Conservation (phyloP, 768 basidiomycete genomes). For the Pleurotus sapidus region DNA sequence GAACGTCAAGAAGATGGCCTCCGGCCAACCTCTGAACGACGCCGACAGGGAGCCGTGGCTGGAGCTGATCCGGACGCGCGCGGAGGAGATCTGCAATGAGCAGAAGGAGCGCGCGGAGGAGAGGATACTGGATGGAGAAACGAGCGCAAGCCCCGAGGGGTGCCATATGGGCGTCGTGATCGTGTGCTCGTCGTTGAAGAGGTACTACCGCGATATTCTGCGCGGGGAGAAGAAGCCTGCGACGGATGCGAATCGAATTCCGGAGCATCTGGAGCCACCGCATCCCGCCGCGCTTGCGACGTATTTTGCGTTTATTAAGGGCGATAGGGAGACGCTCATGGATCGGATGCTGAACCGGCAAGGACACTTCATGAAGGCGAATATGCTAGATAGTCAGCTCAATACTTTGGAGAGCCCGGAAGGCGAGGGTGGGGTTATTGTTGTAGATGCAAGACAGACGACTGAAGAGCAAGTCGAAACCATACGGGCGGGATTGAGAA, state of each 20-base stretch:
- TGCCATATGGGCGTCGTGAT: constrained; percentile 61
- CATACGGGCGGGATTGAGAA: constrained; percentile 40
- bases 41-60: constrained; percentile 88
- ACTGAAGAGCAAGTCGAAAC: constrained; percentile 53
- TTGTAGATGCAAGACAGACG: constrained; percentile 49
- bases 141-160: constrained; percentile 7
- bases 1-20: constrained; percentile 88
- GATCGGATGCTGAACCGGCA: constrained; percentile 62
- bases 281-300: constrained; percentile 43
- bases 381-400: constrained; percentile 81
- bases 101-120: constrained; percentile 7
- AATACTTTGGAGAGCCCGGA: constrained; percentile 66
- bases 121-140: not conserved
- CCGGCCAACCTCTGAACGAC: constrained; percentile 74
- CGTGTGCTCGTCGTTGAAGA: constrained; percentile 84
- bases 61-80: constrained; percentile 61
- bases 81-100: constrained; percentile 39
- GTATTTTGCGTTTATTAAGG: constrained; percentile 80
- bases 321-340: constrained; percentile 48
- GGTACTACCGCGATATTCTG: constrained; percentile 76
- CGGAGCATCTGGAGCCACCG: constrained; percentile 23
- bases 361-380: constrained; percentile 83
- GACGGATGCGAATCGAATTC: constrained; percentile 19
- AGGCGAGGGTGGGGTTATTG: constrained; percentile 66
- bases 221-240: constrained; percentile 44